Base-by-base conservation (phyloP, 495 filamentous ascomycete species). In the Penicillium soppii region DNA sequence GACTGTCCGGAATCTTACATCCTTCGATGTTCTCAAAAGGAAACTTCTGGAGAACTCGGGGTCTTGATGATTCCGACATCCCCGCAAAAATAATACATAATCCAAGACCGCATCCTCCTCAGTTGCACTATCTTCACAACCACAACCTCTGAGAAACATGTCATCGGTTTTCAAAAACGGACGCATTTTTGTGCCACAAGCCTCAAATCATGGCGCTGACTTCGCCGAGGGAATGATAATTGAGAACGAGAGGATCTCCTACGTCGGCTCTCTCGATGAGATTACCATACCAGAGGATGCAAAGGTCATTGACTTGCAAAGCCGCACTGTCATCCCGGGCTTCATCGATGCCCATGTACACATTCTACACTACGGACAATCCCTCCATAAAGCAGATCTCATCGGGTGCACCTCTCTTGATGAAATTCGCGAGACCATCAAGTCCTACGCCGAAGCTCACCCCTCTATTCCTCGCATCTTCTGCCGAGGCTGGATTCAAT, bases 281-380 rank as follows among this genome's bases (percentile, higher is more conserved):
- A 63, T 62, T 1, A 45, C 63, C 17, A 57, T 75, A 20, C 54
- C 59, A 16, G 47, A 60, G 1, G 65, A 62, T 12, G 66, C 73
- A 1, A 55, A 35, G 4, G 32, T 65, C 2, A 62, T 68, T 47
- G 75, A 84, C 54, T 66, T 87, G 15, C 40, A 69, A 1, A 64
- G 73, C 30, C 67, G 64, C 17, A 74, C 78, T 20, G 65, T 86
- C 9, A 62, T 85, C 25, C 84, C 84, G 0, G 82, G 82, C 20
- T 87, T 87, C 56, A 78, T 87, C 40, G 83, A 87, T 55, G 80
- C 75, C 3, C 83, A 87, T 58, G 78, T 84, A 58, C 83, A 87
- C 52, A 71, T 87, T 21, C 65, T 85, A 52, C 73, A 84, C 20
- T 73, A 83, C 29, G 83, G 82, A 7, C 76, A 81, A 27, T 77